Percentiles rank a stretch among this genome's conserved stretches.
Conservation (phyloP, 2,329 filamentous ascomycete genomes). For the Esteya vermicola region DNA sequence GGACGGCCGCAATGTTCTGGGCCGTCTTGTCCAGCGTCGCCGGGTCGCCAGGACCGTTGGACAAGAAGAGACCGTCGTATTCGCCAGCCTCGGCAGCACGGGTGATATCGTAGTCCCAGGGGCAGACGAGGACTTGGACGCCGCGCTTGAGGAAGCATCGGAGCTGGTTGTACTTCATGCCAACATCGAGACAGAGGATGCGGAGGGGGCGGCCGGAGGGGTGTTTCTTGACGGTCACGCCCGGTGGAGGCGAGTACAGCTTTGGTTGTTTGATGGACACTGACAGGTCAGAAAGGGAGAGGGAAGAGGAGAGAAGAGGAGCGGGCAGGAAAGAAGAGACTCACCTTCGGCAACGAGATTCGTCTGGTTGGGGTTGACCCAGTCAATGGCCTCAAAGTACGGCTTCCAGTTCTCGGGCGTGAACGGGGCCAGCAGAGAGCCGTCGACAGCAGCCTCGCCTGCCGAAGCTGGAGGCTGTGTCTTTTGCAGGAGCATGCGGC, state of each 20-base stretch:
- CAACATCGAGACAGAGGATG: conserved; percentile 88
- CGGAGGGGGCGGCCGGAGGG: conserved; percentile 77
- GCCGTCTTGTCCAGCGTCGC: conserved; percentile 70
- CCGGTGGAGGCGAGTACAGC: conserved; percentile 63
- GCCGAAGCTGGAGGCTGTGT: conserved; percentile 14
- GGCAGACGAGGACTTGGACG: conserved; percentile 85
- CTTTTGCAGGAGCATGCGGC: conserved; percentile 69
- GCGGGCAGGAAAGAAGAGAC: conserved; percentile 19
- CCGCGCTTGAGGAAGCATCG: conserved; percentile 83
- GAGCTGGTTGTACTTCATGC: conserved; percentile 96
- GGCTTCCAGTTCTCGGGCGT: conserved; percentile 27
- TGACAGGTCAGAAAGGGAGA: no score
- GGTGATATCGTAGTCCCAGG: conserved; percentile 90
- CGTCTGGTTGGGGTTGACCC: conserved; percentile 81
- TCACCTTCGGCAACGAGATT: conserved; percentile 93
- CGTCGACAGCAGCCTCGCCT: conserved; percentile 7
- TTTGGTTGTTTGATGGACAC: conserved; percentile 82
- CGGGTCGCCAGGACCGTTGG: conserved; percentile 93
- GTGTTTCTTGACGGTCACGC: conserved; percentile 65
- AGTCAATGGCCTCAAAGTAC: conserved; percentile 69
- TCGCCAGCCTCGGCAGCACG: conserved; percentile 60
- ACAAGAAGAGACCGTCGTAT: conserved; percentile 95
- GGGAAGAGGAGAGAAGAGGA: conserved; percentile 16
- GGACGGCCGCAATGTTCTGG: conserved; percentile 60
- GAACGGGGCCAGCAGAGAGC: conserved; percentile 18